Evolutionary conservation across 2,329 filamentous ascomycete genomes (phyloP).

Genomic region (Ilyonectria sp.): DNA sequence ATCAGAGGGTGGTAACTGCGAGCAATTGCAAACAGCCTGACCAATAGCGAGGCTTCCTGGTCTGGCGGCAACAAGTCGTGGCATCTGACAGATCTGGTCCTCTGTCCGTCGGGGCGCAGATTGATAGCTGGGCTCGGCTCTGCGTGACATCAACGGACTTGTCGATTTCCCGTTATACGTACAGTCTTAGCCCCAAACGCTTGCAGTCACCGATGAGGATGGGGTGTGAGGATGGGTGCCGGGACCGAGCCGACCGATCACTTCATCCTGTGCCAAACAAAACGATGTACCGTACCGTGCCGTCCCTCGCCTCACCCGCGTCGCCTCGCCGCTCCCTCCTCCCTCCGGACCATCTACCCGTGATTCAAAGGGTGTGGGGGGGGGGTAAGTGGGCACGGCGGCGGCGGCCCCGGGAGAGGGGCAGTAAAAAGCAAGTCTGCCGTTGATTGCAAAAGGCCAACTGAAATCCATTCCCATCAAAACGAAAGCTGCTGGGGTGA

Average conservation of each 20-base stretch:
- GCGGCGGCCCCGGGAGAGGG: constrained; percentile 25
- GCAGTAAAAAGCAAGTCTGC: constrained; percentile 23
- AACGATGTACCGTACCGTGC: constrained; percentile 22
- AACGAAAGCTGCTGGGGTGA: constrained; percentile 29
- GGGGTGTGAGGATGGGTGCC: neutral
- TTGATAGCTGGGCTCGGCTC: constrained; percentile 15
- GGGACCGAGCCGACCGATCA: constrained; percentile 5
- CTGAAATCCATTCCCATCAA: constrained; percentile 23
- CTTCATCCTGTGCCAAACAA: constrained; percentile 14
- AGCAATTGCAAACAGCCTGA: constrained; percentile 26
- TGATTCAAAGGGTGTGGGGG: constrained; percentile 23
- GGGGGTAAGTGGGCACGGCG: constrained; percentile 15
- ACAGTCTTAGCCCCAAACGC: neutral
- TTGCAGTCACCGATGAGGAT: neutral
- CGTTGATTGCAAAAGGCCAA: constrained; percentile 25
- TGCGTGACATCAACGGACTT: constrained; percentile 12
- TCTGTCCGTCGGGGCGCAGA: constrained; percentile 8
- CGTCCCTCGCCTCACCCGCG: constrained; percentile 21
- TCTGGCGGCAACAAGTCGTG: constrained; percentile 18
- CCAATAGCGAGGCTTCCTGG: constrained; percentile 30
- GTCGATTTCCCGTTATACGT: constrained; percentile 4
- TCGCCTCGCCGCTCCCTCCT: constrained; percentile 11
- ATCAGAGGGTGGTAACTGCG: constrained; percentile 31
- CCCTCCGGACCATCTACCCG: constrained; percentile 13
- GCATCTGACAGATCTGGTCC: constrained; percentile 33